phyloP scores from a whole-genome alignment of 345 rosid genomes.

The Eucalyptus marginata region DNA sequence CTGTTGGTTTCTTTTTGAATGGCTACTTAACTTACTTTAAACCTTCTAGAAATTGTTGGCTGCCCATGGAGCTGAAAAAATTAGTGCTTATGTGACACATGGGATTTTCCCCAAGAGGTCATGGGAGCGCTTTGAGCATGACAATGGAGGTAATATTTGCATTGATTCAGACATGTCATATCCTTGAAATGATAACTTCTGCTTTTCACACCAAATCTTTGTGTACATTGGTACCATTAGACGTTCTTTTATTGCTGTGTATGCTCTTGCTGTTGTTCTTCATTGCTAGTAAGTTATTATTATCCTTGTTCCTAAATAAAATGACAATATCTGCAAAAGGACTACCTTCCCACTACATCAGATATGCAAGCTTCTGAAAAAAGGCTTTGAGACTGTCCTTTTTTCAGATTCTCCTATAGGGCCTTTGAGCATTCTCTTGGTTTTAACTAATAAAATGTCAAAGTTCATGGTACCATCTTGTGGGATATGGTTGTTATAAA shows the following conservation, averaged over 20 bases:
- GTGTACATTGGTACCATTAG: background rate
- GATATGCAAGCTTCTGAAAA: background rate
- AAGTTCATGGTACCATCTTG: background rate
- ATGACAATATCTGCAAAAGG: background rate
- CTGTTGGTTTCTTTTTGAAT: too few relatives aligned
- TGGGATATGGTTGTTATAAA: background rate
- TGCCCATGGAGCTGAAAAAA: constrained; percentile 80
- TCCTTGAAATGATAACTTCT: background rate
- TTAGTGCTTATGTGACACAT: constrained; percentile 94
- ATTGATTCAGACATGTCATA: background rate
- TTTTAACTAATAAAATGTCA: background rate
- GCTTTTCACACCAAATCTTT: background rate
- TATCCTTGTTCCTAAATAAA: background rate
- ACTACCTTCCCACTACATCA: background rate
- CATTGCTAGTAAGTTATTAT: background rate
- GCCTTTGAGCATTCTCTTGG: background rate
- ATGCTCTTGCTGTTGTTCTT: background rate
- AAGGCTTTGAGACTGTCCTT: background rate
- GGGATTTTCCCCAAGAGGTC: constrained; percentile 89
- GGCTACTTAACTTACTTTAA: background rate
- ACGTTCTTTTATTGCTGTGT: background rate
- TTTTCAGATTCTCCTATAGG: background rate
- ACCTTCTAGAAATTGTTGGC: constrained; percentile 76
- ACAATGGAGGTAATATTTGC: constrained; percentile 53
- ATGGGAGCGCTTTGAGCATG: constrained; percentile 81